phyloP scores from a whole-genome alignment of 164 flowering plant species.

The Vitis rupestris region DNA sequence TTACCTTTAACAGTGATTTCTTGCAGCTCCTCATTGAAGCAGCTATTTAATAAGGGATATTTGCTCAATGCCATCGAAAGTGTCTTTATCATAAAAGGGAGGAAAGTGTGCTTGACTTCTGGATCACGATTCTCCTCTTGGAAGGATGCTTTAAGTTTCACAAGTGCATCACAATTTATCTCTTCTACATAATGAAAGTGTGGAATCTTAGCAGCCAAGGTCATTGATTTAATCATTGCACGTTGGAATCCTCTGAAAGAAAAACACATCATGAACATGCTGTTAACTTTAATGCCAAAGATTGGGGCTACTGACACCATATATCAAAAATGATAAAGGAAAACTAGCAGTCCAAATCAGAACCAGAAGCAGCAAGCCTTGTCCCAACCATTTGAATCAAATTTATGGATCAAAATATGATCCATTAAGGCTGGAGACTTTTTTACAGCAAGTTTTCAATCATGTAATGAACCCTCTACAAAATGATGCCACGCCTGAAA shows the following conservation, averaged over 20 bases:
- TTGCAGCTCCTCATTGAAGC: conserved; percentile 68
- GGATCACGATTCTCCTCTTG: conserved; percentile 68
- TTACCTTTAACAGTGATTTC: conserved; percentile 70
- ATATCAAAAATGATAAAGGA: not conserved
- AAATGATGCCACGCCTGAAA: too few relatives aligned
- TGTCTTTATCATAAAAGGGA: conserved; percentile 79
- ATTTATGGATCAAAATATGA: too few relatives aligned
- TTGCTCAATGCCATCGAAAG: conserved; percentile 83
- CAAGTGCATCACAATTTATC: conserved; percentile 77
- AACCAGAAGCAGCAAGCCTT: too few relatives aligned
- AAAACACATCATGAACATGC: not conserved
- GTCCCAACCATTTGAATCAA: too few relatives aligned
- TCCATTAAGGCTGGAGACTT: too few relatives aligned
- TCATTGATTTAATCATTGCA: conserved; percentile 93
- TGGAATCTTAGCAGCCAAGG: conserved; percentile 89
- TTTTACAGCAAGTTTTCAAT: too few relatives aligned
- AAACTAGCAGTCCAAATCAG: not conserved
- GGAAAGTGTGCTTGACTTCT: conserved; percentile 71
- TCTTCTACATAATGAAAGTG: conserved; percentile 97
- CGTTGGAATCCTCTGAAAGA: conserved; percentile 86
- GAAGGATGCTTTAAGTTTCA: conserved; percentile 70
- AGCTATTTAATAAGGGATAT: conserved; percentile 78
- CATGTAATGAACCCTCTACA: too few relatives aligned
- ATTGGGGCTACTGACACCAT: not conserved
- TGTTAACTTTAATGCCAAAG: not conserved